Percentiles rank a stretch among this genome's conserved stretches.
Evolutionary conservation across 306 rosid species (phyloP).

Genomic region (Alnus glutinosa): DNA sequence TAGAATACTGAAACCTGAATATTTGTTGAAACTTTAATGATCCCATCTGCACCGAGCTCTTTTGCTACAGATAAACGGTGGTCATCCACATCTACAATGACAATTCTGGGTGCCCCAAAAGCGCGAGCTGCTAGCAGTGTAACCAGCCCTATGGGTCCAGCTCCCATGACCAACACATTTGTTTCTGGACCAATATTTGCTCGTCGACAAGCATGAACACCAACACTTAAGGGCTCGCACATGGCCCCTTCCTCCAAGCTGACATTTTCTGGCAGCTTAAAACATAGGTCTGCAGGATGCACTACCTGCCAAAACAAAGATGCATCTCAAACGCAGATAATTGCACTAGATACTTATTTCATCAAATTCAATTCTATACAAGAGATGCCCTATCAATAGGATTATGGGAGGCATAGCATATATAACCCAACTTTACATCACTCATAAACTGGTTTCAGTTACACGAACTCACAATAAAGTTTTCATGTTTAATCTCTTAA

Average conservation of each 20-base stretch:
- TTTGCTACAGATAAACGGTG: slow-evolving; percentile 80
- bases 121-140: slow-evolving; percentile 86
- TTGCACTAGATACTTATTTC: background rate
- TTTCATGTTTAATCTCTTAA: background rate
- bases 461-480: background rate
- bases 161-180: slow-evolving; percentile 81
- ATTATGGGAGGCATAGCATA: background rate
- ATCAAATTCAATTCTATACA: background rate
- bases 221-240: slow-evolving; percentile 94
- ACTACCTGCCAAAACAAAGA: slow-evolving; percentile 53
- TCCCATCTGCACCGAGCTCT: slow-evolving; percentile 73
- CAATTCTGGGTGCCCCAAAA: slow-evolving; percentile 70
- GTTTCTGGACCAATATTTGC: slow-evolving; percentile 82
- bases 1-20: slow-evolving; percentile 45
- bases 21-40: slow-evolving; percentile 65
- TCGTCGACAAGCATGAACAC: slow-evolving; percentile 92
- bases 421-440: background rate
- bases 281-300: slow-evolving; percentile 88
- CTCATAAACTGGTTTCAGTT: background rate
- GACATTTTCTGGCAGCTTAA: slow-evolving; percentile 79
- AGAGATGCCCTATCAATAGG: background rate
- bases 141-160: slow-evolving; percentile 95
- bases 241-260: slow-evolving; percentile 95
- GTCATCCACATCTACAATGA: slow-evolving; percentile 75
- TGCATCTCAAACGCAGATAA: slow-evolving; percentile 15